Base-by-base conservation (phyloP, 345 rosid genomes). In the Ceriops decandra region DNA sequence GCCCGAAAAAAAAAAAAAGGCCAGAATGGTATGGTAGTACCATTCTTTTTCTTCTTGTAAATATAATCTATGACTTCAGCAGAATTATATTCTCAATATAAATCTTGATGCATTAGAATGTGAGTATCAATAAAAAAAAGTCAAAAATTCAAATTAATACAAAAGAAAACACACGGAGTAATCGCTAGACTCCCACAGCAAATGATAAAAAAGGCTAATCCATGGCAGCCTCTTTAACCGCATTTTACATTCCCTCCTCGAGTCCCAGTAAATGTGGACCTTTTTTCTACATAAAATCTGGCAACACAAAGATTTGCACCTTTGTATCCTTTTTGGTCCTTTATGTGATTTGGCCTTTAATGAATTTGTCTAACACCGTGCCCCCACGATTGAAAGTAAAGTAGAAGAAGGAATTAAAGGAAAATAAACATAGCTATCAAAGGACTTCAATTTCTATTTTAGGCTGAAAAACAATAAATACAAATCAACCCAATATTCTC, bases 321-420 rank as follows among this genome's bases (percentile, higher is more conserved):
- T 21, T 7, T 20, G 10, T 52, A 13, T 8, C 47, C 38, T 49
- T 32, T 31, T 76, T 66, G 72, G 68, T 32, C 59, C 54, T 76
- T 62, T 66, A 63, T 46, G n/a, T 61, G 63, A 74, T 80, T 77
- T 82, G 78, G 74, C 75, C 73, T 72, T 21, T 53, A 64, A 57
- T 65, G 71, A 21, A 8, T 71, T 57, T 71, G 72, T 77, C 62
- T 70, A 70, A 62, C 71, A 69, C 58, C 76, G 53, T 74, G 72
- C 76, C 80, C 77, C 77, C 81, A 73, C 73, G 72, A 62, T 32
- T 35, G 62, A 30, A 52, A 66, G 51, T 24, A 51, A 31, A 51
- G 52, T 15, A 32, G 46, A 62, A 51, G 28, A 59, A 60, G 62
- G 67, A 32, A 20, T 2, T 28, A 42, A 66, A 57, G 65, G 59